Evolutionary conservation across 306 rosid species (phyloP).

Genomic region (Dryas octopetala): DNA sequence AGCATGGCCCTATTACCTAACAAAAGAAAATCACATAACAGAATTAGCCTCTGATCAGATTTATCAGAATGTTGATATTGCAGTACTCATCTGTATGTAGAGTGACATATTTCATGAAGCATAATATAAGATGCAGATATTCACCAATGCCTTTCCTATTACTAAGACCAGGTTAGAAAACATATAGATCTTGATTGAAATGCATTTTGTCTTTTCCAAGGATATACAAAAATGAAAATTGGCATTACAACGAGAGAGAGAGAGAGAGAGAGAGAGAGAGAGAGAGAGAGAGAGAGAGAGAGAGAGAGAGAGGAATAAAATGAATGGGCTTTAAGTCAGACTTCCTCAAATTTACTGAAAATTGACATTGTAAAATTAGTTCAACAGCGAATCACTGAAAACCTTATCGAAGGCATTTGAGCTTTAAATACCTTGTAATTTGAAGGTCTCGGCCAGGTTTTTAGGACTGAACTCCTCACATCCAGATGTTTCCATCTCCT

Average conservation of each 20-base stretch:
- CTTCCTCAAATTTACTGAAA: background rate
- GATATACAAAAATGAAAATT: background rate
- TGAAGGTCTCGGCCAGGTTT: conserved; percentile 77
- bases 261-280: background rate
- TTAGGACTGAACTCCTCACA: conserved; percentile 44
- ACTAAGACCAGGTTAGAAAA: background rate
- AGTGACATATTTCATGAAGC: background rate
- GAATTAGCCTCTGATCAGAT: conserved; percentile 21
- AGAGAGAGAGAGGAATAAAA: background rate
- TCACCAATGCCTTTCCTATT: background rate
- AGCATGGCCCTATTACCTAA: conserved; percentile 91
- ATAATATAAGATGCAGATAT: background rate
- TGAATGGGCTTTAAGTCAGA: background rate
- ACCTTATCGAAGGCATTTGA: conserved; percentile 22
- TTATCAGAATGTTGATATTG: conserved; percentile 2
- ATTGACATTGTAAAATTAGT: background rate
- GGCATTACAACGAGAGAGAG: background rate
- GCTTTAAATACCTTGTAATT: conserved; percentile 66
- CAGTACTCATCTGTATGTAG: background rate
- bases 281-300: background rate
- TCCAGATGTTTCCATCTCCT: conserved; percentile 89
- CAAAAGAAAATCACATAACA: conserved; percentile 28
- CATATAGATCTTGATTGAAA: background rate
- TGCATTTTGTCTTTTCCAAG: background rate
- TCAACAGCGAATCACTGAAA: background rate